Base-by-base conservation (phyloP, 768 basidiomycete genomes). In the Grammothele lineata region DNA sequence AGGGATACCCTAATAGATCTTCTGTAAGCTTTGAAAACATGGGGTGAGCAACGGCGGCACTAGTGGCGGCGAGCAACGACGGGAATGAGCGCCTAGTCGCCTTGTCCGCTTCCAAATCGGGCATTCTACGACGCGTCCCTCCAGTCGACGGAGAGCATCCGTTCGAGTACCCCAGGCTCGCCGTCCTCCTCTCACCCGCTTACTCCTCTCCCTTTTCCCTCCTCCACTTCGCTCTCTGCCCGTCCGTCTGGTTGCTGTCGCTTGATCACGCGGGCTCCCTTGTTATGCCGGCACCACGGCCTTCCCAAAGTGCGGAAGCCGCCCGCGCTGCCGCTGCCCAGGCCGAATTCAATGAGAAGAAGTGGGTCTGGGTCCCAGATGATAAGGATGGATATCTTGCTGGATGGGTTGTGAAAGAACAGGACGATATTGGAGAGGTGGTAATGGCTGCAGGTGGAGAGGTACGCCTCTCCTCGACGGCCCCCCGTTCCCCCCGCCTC, bases 311-410 rank as follows among this genome's bases (percentile, higher is more conserved):
- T 50, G 66, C 66, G 24, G 92, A 92, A 64, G 85, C 85, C 33
- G 87, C 92, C 7, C 74, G 85, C 44, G 85, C 83, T 15, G 91
- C 92, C 18, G 92, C 91, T 17, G 79, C 85, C n/a, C 90, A 93
- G 63, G 91, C 92, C 9, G 92, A 94, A 66, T 95, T 93, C 68
- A 94, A 92, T 64, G 92, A 92, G 76, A 96, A 94, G 85, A 90
- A 85, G 72, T 95, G 94, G 89, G 92, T 97, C 5, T 98, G 95
- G 95, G 87, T 94, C 21, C 92, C 92, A 2, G 94, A 98, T 66
- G 80, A 85, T 48, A 81, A 78, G 62, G 87, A 93, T 55, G 95
- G 95, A 0, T 98, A 97, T 66, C 79, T 95, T 39, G 87, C 92
- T 37, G 94, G 92, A 47, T 95, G 91, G 91, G 87, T 97, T 21